Conservation (phyloP, 2,329 filamentous ascomycete species). For the Metarhizium anisopliae region DNA sequence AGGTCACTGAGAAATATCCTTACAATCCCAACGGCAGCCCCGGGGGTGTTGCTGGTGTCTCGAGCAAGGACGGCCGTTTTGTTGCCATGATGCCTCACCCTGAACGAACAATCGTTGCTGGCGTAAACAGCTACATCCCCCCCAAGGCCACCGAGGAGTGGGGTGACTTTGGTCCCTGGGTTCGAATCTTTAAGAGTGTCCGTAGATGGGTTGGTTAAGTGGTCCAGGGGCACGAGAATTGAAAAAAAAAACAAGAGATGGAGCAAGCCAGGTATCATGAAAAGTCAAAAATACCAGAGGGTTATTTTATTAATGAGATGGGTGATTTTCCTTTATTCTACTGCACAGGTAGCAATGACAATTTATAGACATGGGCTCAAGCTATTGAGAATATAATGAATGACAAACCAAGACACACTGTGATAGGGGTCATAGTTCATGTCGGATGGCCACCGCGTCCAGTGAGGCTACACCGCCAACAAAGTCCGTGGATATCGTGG, state of each 20-base stretch:
- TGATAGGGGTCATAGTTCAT: not conserved
- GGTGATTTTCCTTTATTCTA: not conserved
- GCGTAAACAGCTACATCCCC: conserved; percentile 68
- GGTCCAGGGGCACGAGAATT: not conserved
- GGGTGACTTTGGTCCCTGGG: conserved; percentile 80
- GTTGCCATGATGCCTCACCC: conserved; percentile 91
- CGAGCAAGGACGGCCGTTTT: conserved; percentile 68
- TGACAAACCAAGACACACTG: not conserved
- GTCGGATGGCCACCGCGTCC: not conserved
- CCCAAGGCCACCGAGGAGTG: conserved; percentile 48
- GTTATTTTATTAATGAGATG: not conserved
- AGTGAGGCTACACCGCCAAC: not conserved
- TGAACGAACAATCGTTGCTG: conserved; percentile 76
- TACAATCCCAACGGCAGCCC: conserved; percentile 82
- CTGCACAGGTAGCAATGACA: not conserved
- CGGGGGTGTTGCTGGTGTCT: conserved; percentile 70
- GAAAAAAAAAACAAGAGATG: not conserved
- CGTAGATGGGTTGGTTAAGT: conserved; percentile 71
- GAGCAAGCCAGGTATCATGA: not conserved
- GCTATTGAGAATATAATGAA: not conserved
- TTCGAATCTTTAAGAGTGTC: conserved; percentile 77
- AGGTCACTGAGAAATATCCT: conserved; percentile 74
- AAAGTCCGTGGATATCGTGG: no score
- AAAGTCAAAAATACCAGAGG: not conserved
- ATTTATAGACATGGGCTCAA: not conserved